phyloP scores from a whole-genome alignment of 2,329 filamentous ascomycete genomes.

The Biscogniauxia sp. region DNA sequence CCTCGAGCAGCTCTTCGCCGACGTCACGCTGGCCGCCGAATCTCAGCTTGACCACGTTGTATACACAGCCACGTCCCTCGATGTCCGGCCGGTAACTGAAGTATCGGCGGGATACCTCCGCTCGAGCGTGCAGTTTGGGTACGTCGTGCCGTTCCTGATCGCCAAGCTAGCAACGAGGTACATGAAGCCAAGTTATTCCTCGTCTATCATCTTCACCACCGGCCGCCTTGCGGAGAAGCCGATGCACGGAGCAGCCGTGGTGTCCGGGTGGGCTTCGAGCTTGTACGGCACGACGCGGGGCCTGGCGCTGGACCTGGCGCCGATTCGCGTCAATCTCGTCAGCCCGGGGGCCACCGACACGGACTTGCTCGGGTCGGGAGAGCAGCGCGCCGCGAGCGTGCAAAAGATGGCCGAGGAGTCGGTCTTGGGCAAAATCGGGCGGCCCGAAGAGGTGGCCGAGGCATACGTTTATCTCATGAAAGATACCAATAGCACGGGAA shows the following conservation, averaged over 20 bases:
- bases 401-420: slow-evolving; percentile 15
- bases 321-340: slow-evolving; percentile 62
- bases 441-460: slow-evolving; percentile 41
- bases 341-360: slow-evolving; percentile 54
- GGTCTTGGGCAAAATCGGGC: slow-evolving; percentile 25
- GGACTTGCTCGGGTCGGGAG: slow-evolving; percentile 36
- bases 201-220: slow-evolving; percentile 56
- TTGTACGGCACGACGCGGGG: slow-evolving; percentile 51
- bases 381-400: slow-evolving; percentile 22
- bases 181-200: slow-evolving; percentile 39
- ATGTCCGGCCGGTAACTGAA: slow-evolving; percentile 38
- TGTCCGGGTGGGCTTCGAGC: slow-evolving; percentile 48
- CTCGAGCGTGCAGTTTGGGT: slow-evolving; percentile 46
- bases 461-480: slow-evolving; percentile 44
- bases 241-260: slow-evolving; percentile 47
- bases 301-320: slow-evolving; percentile 61
- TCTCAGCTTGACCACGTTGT: slow-evolving; percentile 54
- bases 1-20: slow-evolving; percentile 44
- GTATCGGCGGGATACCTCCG: slow-evolving; percentile 40
- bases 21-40: slow-evolving; percentile 24
- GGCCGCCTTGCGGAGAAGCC: slow-evolving; percentile 52
- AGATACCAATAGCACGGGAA: slow-evolving; percentile 37
- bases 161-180: slow-evolving; percentile 48
- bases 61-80: slow-evolving; percentile 52
- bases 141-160: slow-evolving; percentile 49